A percentile compares a stretch with the other conserved stretches of the same genome.
Evolutionary conservation across 768 basidiomycete species (phyloP).

Genomic region (Dioszegia aurantiaca): DNA sequence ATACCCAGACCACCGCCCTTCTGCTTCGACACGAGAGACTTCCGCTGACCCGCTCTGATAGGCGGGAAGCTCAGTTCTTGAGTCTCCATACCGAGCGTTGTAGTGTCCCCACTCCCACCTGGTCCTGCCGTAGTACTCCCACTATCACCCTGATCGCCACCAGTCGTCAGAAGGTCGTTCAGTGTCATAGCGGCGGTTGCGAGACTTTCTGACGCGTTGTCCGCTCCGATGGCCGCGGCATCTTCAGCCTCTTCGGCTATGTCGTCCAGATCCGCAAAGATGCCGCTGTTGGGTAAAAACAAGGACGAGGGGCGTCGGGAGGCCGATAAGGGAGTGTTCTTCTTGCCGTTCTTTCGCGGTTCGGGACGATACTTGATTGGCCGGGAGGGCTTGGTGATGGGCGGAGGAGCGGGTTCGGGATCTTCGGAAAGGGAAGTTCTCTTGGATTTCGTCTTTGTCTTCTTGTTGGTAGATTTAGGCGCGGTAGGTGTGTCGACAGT

Average conservation of each 20-base stretch:
- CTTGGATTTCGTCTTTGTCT: too few species aligned
- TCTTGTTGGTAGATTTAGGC: too few species aligned
- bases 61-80: too few species aligned
- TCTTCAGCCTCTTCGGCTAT: slow-evolving; percentile 8
- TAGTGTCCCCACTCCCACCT: too few species aligned
- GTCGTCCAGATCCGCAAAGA: slow-evolving; percentile 2
- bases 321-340: neutral
- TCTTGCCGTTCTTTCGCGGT: slow-evolving; percentile 4
- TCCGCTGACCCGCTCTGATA: too few species aligned
- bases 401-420: neutral
- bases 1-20: too few species aligned
- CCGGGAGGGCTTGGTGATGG: neutral
- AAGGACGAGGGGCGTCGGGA: neutral
- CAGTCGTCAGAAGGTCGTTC: neutral
- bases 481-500: too few species aligned
- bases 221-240: neutral
- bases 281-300: neutral
- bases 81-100: too few species aligned
- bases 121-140: too few species aligned
- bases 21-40: too few species aligned
- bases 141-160: slow-evolving; percentile 1
- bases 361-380: neutral
- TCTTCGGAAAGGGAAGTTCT: too few species aligned
- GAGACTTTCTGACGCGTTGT: neutral
- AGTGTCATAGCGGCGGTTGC: neutral